Base-by-base conservation (phyloP, 73 alveolate genomes). In the Paramecium sexaurelia region DNA sequence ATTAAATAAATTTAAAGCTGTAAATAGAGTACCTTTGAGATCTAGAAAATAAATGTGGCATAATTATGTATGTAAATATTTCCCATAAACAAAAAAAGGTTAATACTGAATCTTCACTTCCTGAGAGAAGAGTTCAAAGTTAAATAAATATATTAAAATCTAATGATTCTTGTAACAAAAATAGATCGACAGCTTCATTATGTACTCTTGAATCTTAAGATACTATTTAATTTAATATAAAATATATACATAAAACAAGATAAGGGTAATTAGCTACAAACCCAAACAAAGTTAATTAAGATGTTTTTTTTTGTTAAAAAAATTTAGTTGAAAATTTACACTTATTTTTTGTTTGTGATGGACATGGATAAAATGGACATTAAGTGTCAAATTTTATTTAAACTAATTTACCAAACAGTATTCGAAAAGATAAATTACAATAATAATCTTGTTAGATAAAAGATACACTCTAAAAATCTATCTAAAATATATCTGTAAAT, bases 351-450 rank as follows among this genome's bases (percentile, higher is more conserved):
- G 94, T 91, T 6, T 71, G 89, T 78, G 94, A 91, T 91, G 94
- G 94, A 9, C 94, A 91, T 91, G 94, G 94, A 19, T 32, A 78
- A 45, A 87, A 87, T 68, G 93, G 93, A 3, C 93, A 87, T 19
- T 29, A 22, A 3, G 93, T 87, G 10, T 55, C 87, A 19, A 22
- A 87, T 55, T 87, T 68, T 36, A 57, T 87, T 0, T 37, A 68
- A 22, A 57, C 73, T 39, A 19, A 87, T 20, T 68, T 87, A 35
- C 75, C 86, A 1, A 32, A 32, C 10, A 27, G 5, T 61, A 24
- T 47, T 7, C 39, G 11, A 57, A 24, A 27, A 57, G 43, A 57
- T 57, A 27, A 57, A 20, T 10, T 10, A 13, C n/a, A 13, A 69
- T 27, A 15, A 15, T 69, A 9, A 27, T 68, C 7, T 33, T 43